These are phyloP conservation scores for Arabidopsis arenosa DNA, from an alignment of 345 rosid genomes.

Conservation along the genomic window DNA sequence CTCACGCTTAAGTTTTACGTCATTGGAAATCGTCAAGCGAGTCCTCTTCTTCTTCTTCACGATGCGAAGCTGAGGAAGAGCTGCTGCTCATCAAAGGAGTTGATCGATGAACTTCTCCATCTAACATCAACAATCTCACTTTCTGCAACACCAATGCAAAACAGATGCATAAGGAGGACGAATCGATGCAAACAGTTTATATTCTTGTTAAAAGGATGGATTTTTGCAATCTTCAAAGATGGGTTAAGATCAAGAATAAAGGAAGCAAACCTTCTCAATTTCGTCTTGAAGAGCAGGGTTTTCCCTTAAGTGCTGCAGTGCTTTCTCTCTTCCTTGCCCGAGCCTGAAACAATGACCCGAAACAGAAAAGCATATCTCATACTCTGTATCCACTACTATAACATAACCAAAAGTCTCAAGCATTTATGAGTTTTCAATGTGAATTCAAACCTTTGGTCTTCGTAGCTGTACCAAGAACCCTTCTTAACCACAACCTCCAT, in stretches of 20 bases:
- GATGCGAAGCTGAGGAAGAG: slow-evolving; percentile 41
- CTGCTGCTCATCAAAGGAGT: slow-evolving; percentile 45
- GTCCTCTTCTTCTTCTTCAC: slow-evolving; percentile 52
- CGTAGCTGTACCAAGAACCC: slow-evolving; percentile 97
- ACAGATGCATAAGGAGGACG: neutral
- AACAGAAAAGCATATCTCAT: slow-evolving; percentile 20
- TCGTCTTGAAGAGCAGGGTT: slow-evolving; percentile 66
- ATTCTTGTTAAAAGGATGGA: neutral
- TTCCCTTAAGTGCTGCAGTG: slow-evolving; percentile 82
- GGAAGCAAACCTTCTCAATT: slow-evolving; percentile 74
- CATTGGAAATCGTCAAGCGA: slow-evolving; percentile 50
- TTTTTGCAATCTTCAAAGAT: neutral
- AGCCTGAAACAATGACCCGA: slow-evolving; percentile 52
- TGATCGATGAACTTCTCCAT: slow-evolving; percentile 55
- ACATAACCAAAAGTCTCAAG: neutral
- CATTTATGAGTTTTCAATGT: neutral
- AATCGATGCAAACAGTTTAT: neutral
- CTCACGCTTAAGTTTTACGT: slow-evolving; percentile 9
- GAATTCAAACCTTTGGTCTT: slow-evolving; percentile 71
- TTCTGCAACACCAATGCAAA: slow-evolving; percentile 49
- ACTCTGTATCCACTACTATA: neutral
- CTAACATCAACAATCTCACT: slow-evolving; percentile 63
- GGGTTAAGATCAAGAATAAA: slow-evolving; percentile 3
- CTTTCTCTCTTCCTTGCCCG: slow-evolving; percentile 95
- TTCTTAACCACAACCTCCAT: slow-evolving; percentile 84